Conservation (phyloP, 441 rosid genomes). For the Macaranga tanarius region DNA sequence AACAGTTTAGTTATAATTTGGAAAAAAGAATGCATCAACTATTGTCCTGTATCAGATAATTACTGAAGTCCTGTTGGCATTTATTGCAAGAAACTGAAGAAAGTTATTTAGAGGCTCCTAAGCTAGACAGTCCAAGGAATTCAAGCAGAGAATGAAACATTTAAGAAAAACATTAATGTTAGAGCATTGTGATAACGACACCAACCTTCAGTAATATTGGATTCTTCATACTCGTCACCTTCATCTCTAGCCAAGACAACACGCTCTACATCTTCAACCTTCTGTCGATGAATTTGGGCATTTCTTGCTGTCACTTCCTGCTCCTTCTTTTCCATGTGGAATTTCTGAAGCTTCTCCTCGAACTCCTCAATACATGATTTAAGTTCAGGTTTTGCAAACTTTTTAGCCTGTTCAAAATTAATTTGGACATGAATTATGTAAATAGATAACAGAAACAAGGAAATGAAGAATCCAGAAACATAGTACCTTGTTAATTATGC, state of each 20-base stretch:
- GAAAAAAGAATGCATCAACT: too few species aligned
- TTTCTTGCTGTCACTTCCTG: conserved; percentile 92
- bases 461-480: conserved; percentile 12
- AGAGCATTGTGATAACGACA: background rate
- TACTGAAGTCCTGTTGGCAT: background rate
- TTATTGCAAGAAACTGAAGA: background rate
- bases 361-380: conserved; percentile 91
- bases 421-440: conserved; percentile 2
- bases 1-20: background rate
- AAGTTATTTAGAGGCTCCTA: too few species aligned
- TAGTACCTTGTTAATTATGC: conserved; percentile 84
- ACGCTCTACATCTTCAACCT: conserved; percentile 46
- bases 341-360: conserved; percentile 90
- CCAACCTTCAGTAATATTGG: conserved; percentile 43
- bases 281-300: conserved; percentile 76
- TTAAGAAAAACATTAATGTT: background rate
- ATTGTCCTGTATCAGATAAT: too few species aligned
- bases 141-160: background rate
- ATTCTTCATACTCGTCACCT: conserved; percentile 39
- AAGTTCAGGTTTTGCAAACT: conserved; percentile 94
- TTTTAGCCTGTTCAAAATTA: conserved; percentile 67
- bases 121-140: background rate
- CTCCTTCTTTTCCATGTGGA: conserved; percentile 88
- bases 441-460: conserved; percentile 13
- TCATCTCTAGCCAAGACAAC: conserved; percentile 29